Evolutionary conservation across 371 early-diverging fungal species (phyloP).

Genomic region (Syncephalastrum monosporum): DNA sequence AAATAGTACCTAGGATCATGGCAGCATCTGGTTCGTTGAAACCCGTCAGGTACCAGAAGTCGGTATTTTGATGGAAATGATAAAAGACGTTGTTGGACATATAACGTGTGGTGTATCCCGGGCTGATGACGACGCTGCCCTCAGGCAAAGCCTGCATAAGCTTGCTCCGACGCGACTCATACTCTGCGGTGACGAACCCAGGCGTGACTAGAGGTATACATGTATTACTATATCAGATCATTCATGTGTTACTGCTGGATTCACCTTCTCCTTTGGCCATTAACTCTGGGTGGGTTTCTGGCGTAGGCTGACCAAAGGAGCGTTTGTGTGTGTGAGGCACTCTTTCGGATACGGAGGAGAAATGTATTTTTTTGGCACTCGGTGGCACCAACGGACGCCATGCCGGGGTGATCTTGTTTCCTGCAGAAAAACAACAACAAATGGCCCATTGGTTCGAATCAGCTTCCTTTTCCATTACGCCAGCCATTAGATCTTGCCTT

Average conservation of each 20-base stretch:
- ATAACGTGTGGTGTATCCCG: conserved; percentile 82
- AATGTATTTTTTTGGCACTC: no score
- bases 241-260: no score
- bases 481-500: no score
- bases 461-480: no score
- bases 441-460: no score
- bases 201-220: conserved; percentile 64
- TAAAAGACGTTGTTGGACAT: conserved; percentile 93
- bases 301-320: conserved; percentile 78
- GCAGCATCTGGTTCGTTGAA: conserved; percentile 91
- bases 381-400: no score
- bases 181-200: conserved; percentile 73
- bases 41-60: conserved; percentile 85
- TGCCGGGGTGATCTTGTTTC: no score
- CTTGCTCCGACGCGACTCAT: conserved; percentile 67
- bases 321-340: conserved; percentile 39
- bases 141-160: conserved; percentile 66
- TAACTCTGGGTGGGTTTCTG: conserved; percentile 79
- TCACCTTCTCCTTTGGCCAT: conserved; percentile 71
- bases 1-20: conserved; percentile 63
- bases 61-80: conserved; percentile 92
- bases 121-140: conserved; percentile 67
- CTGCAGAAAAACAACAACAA: no score
- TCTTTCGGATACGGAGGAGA: conserved; percentile 12
- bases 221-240: no score